Evolutionary conservation across 129 eudicot genomes (phyloP), one percentile per base, ranked within the genome.

Genomic region (Chrysanthemum seticuspe): DNA sequence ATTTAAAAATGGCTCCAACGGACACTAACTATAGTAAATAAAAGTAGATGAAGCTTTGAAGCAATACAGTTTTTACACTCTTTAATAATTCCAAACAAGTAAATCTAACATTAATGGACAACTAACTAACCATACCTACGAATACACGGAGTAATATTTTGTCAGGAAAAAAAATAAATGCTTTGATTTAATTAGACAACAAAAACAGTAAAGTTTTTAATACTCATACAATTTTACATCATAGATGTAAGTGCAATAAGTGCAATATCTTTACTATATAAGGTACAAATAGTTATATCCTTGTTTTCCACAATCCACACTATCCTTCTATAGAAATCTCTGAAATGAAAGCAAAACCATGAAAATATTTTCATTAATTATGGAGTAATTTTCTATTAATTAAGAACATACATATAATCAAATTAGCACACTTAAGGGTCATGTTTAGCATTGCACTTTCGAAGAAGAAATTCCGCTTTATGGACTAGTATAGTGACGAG

Each of bases 331-430:
- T 45, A 62, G 60, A 62, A 77, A 11, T 52, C 67, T 53, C 11
- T 54, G 49, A 77, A 77, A 15, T 77, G 36, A 36, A 31, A 29
- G 71, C 40, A 78, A 78, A 67, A 60, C 68, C 75, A 71, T 53
- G 23, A 40, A 78, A 50, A n/a, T 70, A 64, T 78, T 68, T 13
- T 23, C 25, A 23, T 23, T 23, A 23, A 23, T 23, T 23, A 31
- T 4, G 36, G 1, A 27, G 6, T 52, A 31, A 53, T 2, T 36
- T 7, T 15, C 47, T 40, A 50, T 16, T 4, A 58, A 51, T 51
- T 0, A 51, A 49, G 25, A 40, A 54, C 23, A 65, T 13, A 67
- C 60, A 60, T 54, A 48, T 25, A 40, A 54, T 15, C 14, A 48
- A 67, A 49, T 58, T 23, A 6, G 11, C 14, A 21, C 5, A 40